A percentile compares a stretch with the other conserved stretches of the same genome.
Conservation (phyloP, 1,284 basidiomycete genomes). For the Mycena sp. region DNA sequence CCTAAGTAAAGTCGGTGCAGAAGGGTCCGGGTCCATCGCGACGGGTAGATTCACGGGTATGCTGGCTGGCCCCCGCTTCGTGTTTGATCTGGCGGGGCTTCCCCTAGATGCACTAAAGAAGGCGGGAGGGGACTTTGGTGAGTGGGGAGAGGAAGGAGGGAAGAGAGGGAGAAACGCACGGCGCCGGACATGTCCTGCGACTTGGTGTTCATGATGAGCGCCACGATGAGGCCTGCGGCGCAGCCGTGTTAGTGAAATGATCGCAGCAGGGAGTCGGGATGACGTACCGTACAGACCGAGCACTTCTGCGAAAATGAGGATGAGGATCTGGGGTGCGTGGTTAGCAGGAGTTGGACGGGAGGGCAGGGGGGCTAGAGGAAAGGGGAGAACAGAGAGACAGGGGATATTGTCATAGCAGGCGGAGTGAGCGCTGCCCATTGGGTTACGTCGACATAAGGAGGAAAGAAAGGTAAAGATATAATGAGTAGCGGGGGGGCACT, state of each 20-base stretch:
- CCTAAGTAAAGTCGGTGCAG: not conserved
- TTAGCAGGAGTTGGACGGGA: too few relatives aligned
- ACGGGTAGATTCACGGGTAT: not conserved
- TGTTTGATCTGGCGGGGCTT: too few relatives aligned
- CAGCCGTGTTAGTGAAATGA: not conserved
- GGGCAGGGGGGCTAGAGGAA: too few relatives aligned
- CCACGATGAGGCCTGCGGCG: conserved; percentile 79
- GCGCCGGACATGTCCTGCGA: conserved; percentile 49
- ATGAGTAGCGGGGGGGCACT: too few relatives aligned
- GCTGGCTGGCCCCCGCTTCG: too few relatives aligned
- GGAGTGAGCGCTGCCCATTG: too few relatives aligned
- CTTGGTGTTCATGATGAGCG: conserved; percentile 88
- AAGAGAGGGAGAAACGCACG: not conserved
- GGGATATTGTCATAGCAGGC: too few relatives aligned
- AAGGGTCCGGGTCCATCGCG: not conserved
- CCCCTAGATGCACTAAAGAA: too few relatives aligned
- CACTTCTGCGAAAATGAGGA: conserved; percentile 89
- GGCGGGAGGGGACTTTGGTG: not conserved
- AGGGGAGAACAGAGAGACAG: too few relatives aligned
- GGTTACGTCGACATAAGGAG: too few relatives aligned
- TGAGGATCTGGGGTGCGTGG: conserved; percentile 53
- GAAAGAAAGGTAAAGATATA: too few relatives aligned
- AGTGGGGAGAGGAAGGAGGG: not conserved
- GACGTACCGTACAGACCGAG: conserved; percentile 76
- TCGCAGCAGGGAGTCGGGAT: not conserved